Evolutionary conservation across 2,329 filamentous ascomycete genomes (phyloP).

Genomic region (Lachnellula occidentalis): DNA sequence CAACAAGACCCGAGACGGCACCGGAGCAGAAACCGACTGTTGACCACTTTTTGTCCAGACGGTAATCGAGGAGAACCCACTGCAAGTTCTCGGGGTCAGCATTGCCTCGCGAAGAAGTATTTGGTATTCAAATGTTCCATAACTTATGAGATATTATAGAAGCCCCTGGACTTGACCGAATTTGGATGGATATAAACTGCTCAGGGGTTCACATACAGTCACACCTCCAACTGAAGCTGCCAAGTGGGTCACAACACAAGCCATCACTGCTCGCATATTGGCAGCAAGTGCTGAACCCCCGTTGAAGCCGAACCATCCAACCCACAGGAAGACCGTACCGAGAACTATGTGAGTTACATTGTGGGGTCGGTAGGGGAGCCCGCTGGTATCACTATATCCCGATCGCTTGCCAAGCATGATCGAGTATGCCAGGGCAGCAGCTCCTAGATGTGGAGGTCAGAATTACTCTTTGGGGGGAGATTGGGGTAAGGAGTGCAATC

Average conservation of each 20-base stretch:
- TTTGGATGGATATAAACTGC: too few species aligned
- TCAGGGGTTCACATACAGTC: conserved; percentile 36
- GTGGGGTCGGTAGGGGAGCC: conserved; percentile 87
- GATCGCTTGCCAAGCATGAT: conserved; percentile 71
- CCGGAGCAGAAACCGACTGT: conserved; percentile 91
- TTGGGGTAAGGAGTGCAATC: too few species aligned
- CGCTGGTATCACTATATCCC: conserved; percentile 72
- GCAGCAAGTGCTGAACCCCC: conserved; percentile 76
- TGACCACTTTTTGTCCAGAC: conserved; percentile 85
- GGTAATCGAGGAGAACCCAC: conserved; percentile 85
- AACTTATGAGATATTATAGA: too few species aligned
- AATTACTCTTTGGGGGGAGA: too few species aligned
- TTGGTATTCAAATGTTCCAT: too few species aligned
- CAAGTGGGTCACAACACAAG: conserved; percentile 78
- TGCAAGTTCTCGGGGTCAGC: too few species aligned
- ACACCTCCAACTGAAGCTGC: conserved; percentile 80
- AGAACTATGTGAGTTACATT: conserved; percentile 91
- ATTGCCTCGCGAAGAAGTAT: too few species aligned
- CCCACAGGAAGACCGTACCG: conserved; percentile 90
- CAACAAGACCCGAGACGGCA: conserved; percentile 79
- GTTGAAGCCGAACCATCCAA: conserved; percentile 95
- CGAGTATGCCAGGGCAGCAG: conserved; percentile 80
- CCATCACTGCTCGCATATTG: conserved; percentile 81
- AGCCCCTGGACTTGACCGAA: too few species aligned
- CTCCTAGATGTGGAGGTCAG: conserved; percentile 33